Percentiles rank a stretch among this genome's conserved stretches.
Evolutionary conservation across 2,329 filamentous ascomycete species (phyloP).

Genomic region (Lecanosticta acicola): DNA sequence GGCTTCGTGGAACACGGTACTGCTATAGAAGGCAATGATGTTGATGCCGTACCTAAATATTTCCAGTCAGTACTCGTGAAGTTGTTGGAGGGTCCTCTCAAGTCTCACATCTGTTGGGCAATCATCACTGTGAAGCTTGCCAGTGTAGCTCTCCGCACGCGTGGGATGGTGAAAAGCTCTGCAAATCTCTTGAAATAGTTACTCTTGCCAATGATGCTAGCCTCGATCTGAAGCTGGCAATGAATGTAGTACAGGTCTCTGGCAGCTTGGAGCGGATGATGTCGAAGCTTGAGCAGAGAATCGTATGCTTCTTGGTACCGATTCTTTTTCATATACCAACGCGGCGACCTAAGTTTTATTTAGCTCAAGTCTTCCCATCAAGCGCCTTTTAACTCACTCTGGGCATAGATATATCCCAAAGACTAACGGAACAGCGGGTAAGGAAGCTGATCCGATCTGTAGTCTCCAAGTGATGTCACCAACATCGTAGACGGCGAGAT

Average conservation of each 20-base stretch:
- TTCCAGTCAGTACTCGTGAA: background rate
- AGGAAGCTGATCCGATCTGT: constrained; percentile 44
- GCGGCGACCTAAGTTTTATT: constrained; percentile 7
- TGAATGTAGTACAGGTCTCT: constrained; percentile 51
- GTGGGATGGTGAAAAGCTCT: constrained; percentile 47
- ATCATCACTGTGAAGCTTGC: constrained; percentile 31
- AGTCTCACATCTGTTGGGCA: constrained; percentile 25
- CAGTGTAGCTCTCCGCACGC: constrained; percentile 40
- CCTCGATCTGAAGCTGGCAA: constrained; percentile 30
- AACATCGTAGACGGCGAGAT: constrained; percentile 37
- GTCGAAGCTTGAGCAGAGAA: constrained; percentile 45
- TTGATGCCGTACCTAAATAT: constrained; percentile 13
- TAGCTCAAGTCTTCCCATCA: background rate
- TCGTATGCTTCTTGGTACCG: constrained; percentile 44
- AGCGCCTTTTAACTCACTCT: constrained; percentile 31
- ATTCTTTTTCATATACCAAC: constrained; percentile 42
- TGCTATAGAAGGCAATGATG: constrained; percentile 34
- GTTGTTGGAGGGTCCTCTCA: background rate
- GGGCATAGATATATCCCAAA: constrained; percentile 38
- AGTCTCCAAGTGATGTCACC: constrained; percentile 41
- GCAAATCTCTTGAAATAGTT: constrained; percentile 40
- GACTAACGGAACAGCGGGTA: constrained; percentile 43
- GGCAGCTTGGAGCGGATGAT: constrained; percentile 48
- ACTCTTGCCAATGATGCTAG: constrained; percentile 30
- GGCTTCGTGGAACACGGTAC: constrained; percentile 33